A percentile compares a stretch with the other conserved stretches of the same genome.
phyloP scores from a whole-genome alignment of 768 basidiomycete species.

The Holtermanniella nyarrowii region DNA sequence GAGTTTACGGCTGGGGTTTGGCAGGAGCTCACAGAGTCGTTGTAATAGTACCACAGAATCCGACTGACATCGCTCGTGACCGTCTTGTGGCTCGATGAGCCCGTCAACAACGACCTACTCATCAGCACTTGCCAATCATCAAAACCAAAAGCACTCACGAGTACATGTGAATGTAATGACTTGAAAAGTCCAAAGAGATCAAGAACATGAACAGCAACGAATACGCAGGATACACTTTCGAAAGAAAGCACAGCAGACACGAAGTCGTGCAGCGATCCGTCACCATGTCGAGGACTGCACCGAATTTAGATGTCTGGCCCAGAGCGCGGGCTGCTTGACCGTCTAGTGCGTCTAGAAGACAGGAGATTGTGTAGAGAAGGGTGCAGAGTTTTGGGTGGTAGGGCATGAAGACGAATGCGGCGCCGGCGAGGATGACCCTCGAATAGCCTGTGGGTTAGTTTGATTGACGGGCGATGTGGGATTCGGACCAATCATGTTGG shows the following conservation, averaged over 20 bases:
- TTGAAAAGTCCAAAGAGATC: constrained; percentile 92
- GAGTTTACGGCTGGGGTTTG: neutral
- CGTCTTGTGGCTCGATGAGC: constrained; percentile 82
- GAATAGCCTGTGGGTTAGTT: constrained; percentile 47
- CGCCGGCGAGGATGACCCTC: constrained; percentile 77
- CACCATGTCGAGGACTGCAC: constrained; percentile 97
- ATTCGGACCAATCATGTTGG: constrained; percentile 73
- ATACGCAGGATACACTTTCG: constrained; percentile 74
- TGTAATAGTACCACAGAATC: constrained; percentile 88
- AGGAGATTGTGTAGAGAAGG: constrained; percentile 75
- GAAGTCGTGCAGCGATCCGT: constrained; percentile 98
- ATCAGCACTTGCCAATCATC: neutral
- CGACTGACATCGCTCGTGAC: constrained; percentile 86
- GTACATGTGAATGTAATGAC: constrained; percentile 99
- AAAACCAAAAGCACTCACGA: constrained; percentile 52
- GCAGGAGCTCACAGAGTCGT: constrained; percentile 58
- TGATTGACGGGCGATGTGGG: neutral
- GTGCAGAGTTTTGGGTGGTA: constrained; percentile 90
- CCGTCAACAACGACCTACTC: constrained; percentile 80
- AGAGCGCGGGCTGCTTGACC: constrained; percentile 82
- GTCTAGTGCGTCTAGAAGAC: constrained; percentile 88
- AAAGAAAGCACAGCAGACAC: constrained; percentile 84
- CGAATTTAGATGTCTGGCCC: constrained; percentile 89
- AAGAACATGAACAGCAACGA: constrained; percentile 85
- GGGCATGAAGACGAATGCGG: constrained; percentile 86